Evolutionary conservation across 163 green algal species (phyloP), one percentile per base, ranked within the genome.

Genomic region (Chloromonas sp.): DNA sequence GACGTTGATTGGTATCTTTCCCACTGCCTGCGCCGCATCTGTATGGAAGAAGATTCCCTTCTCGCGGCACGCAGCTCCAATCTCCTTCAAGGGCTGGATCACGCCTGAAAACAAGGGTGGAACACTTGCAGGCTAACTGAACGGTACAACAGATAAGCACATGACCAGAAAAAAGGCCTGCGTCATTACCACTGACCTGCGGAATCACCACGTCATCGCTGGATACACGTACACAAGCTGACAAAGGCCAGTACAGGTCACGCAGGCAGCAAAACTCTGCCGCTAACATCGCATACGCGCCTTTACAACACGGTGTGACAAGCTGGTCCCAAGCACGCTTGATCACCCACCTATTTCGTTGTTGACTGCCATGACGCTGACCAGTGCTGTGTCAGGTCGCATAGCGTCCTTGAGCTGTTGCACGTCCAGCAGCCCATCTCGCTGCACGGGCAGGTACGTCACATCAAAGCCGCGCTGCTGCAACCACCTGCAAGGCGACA

Each of bases 351-450:
- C 97, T 85, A 99, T 99, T 91, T 99, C 97, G 88, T 99, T 99
- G 93, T 99, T 99, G 62, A 99, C 93, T 2, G 94, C 91, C 97
- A 99, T 99, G 62, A 99, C 87, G 1, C 93, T 98, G 5, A 98
- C 95, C 3, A 99, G 70, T 3, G 90, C 96, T 0, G 96, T 99
- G 85, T 99, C 95, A 1, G 92, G 92, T 1, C 95, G 87, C 14
- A 99, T 96, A 66, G 93, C 91, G 0, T 88, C 93, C 78, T 95
- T 81, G 66, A 99, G 89, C 88, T 94, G 86, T 60, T 95, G 13
- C 13, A 99, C 3, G 87, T 98, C 92, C 8, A 99, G 85, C 82
- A 98, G 90, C 0, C 97, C 97, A 84, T 98, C 94, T 66, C 86
- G 86, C 81, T 96, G 80, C 8, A 99, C 97, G 0, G 95, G 95